Percentiles rank a stretch among this genome's conserved stretches.
Evolutionary conservation across 2,329 filamentous ascomycete genomes (phyloP).

Genomic region (Aspergillus pseudoterreus): DNA sequence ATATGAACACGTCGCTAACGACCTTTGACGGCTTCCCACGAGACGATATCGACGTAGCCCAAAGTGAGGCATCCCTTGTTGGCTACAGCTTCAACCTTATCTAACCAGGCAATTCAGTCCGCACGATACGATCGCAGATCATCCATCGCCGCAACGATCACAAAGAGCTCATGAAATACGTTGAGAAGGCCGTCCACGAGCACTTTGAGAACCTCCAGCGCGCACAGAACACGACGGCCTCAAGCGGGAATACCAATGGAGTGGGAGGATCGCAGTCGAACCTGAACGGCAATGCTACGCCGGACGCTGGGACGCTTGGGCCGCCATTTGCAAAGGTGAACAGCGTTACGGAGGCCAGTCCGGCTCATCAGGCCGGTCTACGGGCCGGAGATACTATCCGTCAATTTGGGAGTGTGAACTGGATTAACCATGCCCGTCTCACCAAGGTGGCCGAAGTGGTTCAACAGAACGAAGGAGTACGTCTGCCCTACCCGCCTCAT

Average conservation of each 20-base stretch:
- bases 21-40: slow-evolving; percentile 90
- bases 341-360: slow-evolving; percentile 71
- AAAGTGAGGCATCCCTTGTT: slow-evolving; percentile 60
- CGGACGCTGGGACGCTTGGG: slow-evolving; percentile 41
- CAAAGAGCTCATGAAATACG: slow-evolving; percentile 76
- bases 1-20: slow-evolving; percentile 83
- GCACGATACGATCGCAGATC: slow-evolving; percentile 87
- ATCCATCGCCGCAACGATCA: slow-evolving; percentile 90
- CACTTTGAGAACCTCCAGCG: slow-evolving; percentile 74
- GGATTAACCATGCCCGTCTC: slow-evolving; percentile 79
- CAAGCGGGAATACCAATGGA: slow-evolving; percentile 20
- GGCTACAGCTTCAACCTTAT: background rate
- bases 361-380: slow-evolving; percentile 78
- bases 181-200: slow-evolving; percentile 84
- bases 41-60: slow-evolving; percentile 89
- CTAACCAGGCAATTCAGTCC: slow-evolving; percentile 54
- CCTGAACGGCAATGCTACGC: slow-evolving; percentile 21
- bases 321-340: slow-evolving; percentile 87
- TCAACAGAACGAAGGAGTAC: slow-evolving; percentile 82
- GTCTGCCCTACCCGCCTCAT: slow-evolving; percentile 25
- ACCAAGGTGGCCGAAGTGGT: slow-evolving; percentile 85
- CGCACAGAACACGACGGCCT: slow-evolving; percentile 39
- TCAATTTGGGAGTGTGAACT: slow-evolving; percentile 80
- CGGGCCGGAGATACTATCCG: slow-evolving; percentile 76
- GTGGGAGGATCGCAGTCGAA: slow-evolving; percentile 1